phyloP scores from a whole-genome alignment of 768 basidiomycete species.

The Sutorius australiensis region DNA sequence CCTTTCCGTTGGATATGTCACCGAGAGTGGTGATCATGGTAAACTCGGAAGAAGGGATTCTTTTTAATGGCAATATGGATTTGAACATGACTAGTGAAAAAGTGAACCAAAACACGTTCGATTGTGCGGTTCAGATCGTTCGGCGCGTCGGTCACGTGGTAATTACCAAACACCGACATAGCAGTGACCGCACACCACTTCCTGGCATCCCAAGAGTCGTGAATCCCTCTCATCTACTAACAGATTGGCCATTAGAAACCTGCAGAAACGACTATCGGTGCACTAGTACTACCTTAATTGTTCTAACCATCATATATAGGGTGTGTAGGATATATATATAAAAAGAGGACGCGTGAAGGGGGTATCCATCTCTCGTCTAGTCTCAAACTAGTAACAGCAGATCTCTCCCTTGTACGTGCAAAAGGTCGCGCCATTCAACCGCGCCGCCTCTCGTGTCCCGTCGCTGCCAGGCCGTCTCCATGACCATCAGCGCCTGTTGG shows the following conservation, averaged over 20 bases:
- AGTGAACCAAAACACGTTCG: neutral
- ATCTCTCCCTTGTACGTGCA: slow-evolving; percentile 31
- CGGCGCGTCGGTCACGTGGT: slow-evolving; percentile 33
- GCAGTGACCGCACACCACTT: too few relatives aligned
- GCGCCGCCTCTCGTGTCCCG: slow-evolving; percentile 51
- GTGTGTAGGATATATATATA: slow-evolving; percentile 23
- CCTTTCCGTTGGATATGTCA: slow-evolving; percentile 57
- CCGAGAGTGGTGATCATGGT: slow-evolving; percentile 60
- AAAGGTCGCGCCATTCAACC: slow-evolving; percentile 59
- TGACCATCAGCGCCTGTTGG: slow-evolving; percentile 52
- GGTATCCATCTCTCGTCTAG: slow-evolving; percentile 2
- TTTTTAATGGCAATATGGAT: slow-evolving; percentile 68
- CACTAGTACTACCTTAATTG: slow-evolving; percentile 11
- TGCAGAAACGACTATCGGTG: slow-evolving; percentile 14
- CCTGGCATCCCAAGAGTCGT: neutral
- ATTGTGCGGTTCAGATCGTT: slow-evolving; percentile 29
- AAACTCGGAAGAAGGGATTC: slow-evolving; percentile 64
- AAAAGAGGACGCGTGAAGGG: neutral
- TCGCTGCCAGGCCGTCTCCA: slow-evolving; percentile 70
- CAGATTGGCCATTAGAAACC: slow-evolving; percentile 10
- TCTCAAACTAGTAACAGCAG: slow-evolving; percentile 30
- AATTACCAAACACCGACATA: slow-evolving; percentile 1
- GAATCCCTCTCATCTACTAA: slow-evolving; percentile 2
- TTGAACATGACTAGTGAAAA: slow-evolving; percentile 60
- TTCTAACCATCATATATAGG: slow-evolving; percentile 8